phyloP scores from a whole-genome alignment of 2,329 filamentous ascomycete genomes.

The Elsinoe necatrix region DNA sequence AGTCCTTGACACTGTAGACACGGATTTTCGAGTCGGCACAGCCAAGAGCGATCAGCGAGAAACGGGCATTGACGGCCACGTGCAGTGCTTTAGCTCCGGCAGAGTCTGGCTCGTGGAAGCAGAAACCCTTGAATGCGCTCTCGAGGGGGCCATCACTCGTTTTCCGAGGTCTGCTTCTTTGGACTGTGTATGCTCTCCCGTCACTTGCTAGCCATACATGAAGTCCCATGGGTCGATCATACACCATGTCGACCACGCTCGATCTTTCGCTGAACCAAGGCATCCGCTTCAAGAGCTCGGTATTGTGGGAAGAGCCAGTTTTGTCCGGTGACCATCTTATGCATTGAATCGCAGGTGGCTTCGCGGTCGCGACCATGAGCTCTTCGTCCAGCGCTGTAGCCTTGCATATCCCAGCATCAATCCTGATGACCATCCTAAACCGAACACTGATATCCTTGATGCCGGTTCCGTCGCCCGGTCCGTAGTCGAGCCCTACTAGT shows the following conservation, averaged over 20 bases:
- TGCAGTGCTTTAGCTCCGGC: slow-evolving; percentile 56
- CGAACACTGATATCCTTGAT: slow-evolving; percentile 81
- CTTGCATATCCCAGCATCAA: slow-evolving; percentile 87
- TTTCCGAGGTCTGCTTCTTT: slow-evolving; percentile 46
- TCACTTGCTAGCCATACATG: slow-evolving; percentile 86
- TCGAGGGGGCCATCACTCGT: slow-evolving; percentile 41
- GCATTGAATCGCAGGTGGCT: slow-evolving; percentile 90
- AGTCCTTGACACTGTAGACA: slow-evolving; percentile 90
- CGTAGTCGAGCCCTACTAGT: slow-evolving; percentile 34
- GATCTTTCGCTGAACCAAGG: slow-evolving; percentile 73
- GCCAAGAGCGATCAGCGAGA: slow-evolving; percentile 84
- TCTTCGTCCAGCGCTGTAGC: slow-evolving; percentile 87
- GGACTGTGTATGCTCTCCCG: slow-evolving; percentile 83
- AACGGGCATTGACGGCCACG: slow-evolving; percentile 84
- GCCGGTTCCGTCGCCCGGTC: slow-evolving; percentile 71
- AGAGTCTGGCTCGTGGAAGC: slow-evolving; percentile 68
- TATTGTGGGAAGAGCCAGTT: slow-evolving; percentile 74
- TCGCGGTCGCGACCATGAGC: slow-evolving; percentile 80
- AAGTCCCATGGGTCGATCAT: slow-evolving; percentile 94
- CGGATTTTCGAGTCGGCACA: slow-evolving; percentile 70
- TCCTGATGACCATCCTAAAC: slow-evolving; percentile 96
- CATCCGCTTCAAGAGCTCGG: slow-evolving; percentile 82
- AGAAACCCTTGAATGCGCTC: slow-evolving; percentile 78
- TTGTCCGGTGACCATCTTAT: slow-evolving; percentile 88
- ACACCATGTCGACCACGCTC: slow-evolving; percentile 69